Evolutionary conservation across 768 basidiomycete genomes (phyloP), one percentile per base, ranked within the genome.

Genomic region (Suillus decipiens): DNA sequence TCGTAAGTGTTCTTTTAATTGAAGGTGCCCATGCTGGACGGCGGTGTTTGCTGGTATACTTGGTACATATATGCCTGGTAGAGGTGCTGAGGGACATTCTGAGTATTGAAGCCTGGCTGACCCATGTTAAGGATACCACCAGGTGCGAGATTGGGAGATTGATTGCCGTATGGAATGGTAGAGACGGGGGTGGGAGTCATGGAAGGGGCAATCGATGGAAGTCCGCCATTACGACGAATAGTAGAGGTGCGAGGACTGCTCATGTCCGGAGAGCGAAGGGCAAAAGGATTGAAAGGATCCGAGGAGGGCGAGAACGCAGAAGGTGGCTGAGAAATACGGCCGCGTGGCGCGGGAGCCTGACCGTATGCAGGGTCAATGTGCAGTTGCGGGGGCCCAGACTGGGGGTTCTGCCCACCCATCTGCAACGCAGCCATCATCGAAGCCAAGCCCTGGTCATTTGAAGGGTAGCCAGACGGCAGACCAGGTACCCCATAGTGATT

Each of bases 351-450:
- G 15, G 69, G 66, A 61, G 73, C 78, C 59, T 76, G 79, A 31
- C 81, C 82, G 70, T 86, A 93, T 1, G 73, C 71, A 6, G 89
- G 85, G 64, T 93, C 90, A 61, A 88, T 84, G 59, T 90, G 87
- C 36, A 92, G 78, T 70, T 88, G 88, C 58, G 88, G 83, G 34
- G 88, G 91, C 12, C 86, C 90, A 39, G 90, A 87, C 71, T 93
- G 90, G 19, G 90, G 87, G 66, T 92, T 93, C 73, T 92, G 90
- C 24, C 90, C 92, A 66, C 90, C 92, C 91, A 93, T 92, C 75
- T 93, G 93, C 67, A 94, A 78, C 19, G 93, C 89, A 37, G 92
- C 93, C 92, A 95, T 94, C 91, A 95, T 94, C 14, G 92, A 93
- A 56, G 92, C 92, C 60, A 95, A 77, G 19, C 90, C 89, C 74